Percentiles rank a stretch among this genome's conserved stretches.
Conservation (phyloP, 345 rosid genomes). For the Lumnitzera littorea region DNA sequence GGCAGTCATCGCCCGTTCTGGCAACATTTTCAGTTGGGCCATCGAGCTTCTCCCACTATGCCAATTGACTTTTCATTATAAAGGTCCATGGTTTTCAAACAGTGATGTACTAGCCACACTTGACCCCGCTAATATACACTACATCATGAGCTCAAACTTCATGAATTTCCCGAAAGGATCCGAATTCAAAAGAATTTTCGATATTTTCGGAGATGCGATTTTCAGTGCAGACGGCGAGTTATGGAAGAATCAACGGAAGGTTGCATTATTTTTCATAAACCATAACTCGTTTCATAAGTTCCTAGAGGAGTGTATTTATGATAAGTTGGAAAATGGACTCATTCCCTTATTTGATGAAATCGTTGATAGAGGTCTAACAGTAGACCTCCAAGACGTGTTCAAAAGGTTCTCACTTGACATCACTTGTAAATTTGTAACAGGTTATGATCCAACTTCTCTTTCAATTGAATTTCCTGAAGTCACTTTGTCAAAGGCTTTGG, state of each 20-base stretch:
- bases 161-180: conserved; percentile 51
- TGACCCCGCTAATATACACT: conserved; percentile 50
- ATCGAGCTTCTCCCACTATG: conserved; percentile 18
- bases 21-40: conserved; percentile 23
- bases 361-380: conserved; percentile 11
- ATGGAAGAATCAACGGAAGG: conserved; percentile 45
- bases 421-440: conserved; percentile 28
- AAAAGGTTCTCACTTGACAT: conserved; percentile 44
- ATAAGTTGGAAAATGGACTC: conserved; percentile 35
- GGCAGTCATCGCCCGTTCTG: conserved; percentile 14
- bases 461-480: conserved; percentile 26
- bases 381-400: conserved; percentile 40
- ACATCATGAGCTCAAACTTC: conserved; percentile 53
- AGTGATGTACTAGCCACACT: conserved; percentile 28
- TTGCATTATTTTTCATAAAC: conserved; percentile 22
- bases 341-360: conserved; percentile 38
- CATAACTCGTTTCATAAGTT: conserved; percentile 21
- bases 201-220: conserved; percentile 55
- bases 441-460: conserved; percentile 35
- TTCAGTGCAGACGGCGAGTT: conserved; percentile 35
- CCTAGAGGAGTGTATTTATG: conserved; percentile 18
- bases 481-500: conserved; percentile 29
- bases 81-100: conserved; percentile 29
- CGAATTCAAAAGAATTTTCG: conserved; percentile 41
- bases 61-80: conserved; percentile 23